A percentile compares a stretch with the other conserved stretches of the same genome.
Conservation (phyloP, 2,329 filamentous ascomycete genomes). For the Nannizzia gypsea region DNA sequence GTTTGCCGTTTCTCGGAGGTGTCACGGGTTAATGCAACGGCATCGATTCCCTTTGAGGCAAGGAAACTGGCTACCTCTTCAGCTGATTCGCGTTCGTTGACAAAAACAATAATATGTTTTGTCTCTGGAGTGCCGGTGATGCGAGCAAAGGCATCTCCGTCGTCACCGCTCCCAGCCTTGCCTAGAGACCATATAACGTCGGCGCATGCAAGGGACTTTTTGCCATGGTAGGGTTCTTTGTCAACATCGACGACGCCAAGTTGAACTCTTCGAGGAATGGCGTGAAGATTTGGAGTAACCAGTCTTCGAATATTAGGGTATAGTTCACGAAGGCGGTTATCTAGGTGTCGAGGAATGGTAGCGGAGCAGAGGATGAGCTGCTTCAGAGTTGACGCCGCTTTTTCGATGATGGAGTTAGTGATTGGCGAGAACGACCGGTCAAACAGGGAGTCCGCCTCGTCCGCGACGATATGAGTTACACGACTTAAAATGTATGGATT, state of each 20-base stretch:
- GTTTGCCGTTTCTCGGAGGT: constrained; percentile 64
- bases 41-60: constrained; percentile 73
- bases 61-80: constrained; percentile 71
- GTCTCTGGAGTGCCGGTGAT: constrained; percentile 43
- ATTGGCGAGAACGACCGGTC: constrained; percentile 83
- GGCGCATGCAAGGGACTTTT: constrained; percentile 84
- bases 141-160: constrained; percentile 23
- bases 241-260: constrained; percentile 86
- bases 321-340: constrained; percentile 66
- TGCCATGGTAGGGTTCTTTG: constrained; percentile 84
- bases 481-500: constrained; percentile 90
- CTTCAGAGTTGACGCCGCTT: constrained; percentile 65
- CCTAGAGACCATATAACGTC: constrained; percentile 92
- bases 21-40: constrained; percentile 73
- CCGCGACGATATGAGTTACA: constrained; percentile 76
- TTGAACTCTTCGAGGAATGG: constrained; percentile 87
- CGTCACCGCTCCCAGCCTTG: constrained; percentile 51
- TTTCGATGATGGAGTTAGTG: constrained; percentile 72
- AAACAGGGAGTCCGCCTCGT: constrained; percentile 92
- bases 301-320: constrained; percentile 77
- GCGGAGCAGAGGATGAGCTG: constrained; percentile 90
- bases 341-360: constrained; percentile 82
- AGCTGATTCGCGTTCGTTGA: constrained; percentile 88
- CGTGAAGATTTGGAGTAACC: constrained; percentile 89
- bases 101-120: constrained; percentile 86